Evolutionary conservation across 257 asterid genomes (phyloP).

Genomic region (Lantana camara): DNA sequence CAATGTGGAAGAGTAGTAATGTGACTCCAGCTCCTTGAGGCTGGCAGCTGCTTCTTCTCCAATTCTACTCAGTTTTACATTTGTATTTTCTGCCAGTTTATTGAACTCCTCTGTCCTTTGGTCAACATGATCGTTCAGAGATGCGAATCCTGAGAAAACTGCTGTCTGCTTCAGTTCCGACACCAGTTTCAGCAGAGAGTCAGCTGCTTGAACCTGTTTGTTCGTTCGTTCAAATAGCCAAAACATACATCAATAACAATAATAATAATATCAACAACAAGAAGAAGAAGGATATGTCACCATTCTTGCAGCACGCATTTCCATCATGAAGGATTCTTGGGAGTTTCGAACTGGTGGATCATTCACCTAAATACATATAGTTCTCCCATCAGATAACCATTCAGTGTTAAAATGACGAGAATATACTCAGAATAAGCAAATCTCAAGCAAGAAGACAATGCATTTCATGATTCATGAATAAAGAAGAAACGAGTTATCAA

Average conservation of each 20-base stretch:
- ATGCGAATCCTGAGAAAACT: constrained; percentile 83
- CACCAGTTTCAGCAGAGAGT: constrained; percentile 86
- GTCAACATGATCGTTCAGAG: constrained; percentile 88
- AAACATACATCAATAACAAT: neutral
- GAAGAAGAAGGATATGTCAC: too few species aligned
- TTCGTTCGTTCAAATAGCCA: too few species aligned
- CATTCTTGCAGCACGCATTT: constrained; percentile 91
- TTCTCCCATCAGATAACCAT: neutral
- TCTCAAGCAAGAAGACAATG: too few species aligned
- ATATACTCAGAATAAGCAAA: too few species aligned
- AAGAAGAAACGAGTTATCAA: too few species aligned
- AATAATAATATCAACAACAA: neutral
- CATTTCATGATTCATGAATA: too few species aligned
- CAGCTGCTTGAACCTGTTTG: constrained; percentile 83
- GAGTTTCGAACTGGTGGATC: constrained; percentile 73
- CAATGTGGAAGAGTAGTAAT: constrained; percentile 68
- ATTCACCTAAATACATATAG: constrained; percentile 31
- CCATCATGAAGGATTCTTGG: constrained; percentile 95
- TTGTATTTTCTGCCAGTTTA: constrained; percentile 63
- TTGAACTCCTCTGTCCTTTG: constrained; percentile 73
- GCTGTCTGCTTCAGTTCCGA: constrained; percentile 93
- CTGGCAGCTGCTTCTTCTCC: constrained; percentile 87
- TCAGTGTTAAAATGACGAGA: too few species aligned
- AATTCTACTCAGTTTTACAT: constrained; percentile 49
- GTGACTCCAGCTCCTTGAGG: constrained; percentile 80